A percentile compares a stretch with the other conserved stretches of the same genome.
phyloP scores from a whole-genome alignment of 2,329 filamentous ascomycete species.

The Amylocarpus encephaloides region DNA sequence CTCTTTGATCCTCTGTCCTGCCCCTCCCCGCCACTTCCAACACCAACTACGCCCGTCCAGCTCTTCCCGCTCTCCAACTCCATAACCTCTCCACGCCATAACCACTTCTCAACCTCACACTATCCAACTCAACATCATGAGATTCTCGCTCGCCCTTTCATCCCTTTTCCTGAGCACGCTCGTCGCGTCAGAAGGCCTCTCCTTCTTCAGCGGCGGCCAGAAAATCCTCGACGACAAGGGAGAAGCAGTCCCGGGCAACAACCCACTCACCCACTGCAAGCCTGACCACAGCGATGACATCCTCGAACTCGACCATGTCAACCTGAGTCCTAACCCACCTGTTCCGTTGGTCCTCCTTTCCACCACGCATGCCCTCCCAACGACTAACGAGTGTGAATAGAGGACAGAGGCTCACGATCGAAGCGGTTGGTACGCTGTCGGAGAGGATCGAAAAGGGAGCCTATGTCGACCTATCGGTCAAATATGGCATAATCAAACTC shows the following conservation, averaged over 20 bases:
- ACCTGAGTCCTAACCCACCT: constrained; percentile 82
- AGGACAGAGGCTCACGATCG: constrained; percentile 70
- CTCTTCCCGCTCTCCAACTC: constrained; percentile 3
- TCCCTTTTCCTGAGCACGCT: constrained; percentile 26
- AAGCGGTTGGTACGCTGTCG: constrained; percentile 68
- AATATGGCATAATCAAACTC: constrained; percentile 88
- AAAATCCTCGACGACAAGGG: constrained; percentile 43
- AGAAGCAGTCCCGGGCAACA: constrained; percentile 55
- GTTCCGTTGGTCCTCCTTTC: constrained; percentile 58
- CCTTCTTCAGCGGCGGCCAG: constrained; percentile 42
- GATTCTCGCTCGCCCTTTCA: constrained; percentile 25
- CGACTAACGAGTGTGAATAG: constrained; percentile 41
- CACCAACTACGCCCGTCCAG: neutral
- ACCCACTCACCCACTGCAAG: constrained; percentile 73
- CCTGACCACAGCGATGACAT: constrained; percentile 62
- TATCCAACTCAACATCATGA: constrained; percentile 25
- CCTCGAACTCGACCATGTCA: constrained; percentile 69
- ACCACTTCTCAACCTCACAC: neutral
- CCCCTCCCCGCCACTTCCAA: too few relatives aligned
- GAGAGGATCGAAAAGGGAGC: constrained; percentile 71
- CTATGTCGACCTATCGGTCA: constrained; percentile 77
- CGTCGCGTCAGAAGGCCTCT: constrained; percentile 37
- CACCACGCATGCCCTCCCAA: neutral
- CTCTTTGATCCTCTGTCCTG: too few relatives aligned
- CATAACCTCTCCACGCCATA: constrained; percentile 9